These are phyloP conservation scores for Gillenia trifoliata DNA, from an alignment of 306 rosid species.

Conservation along the genomic window DNA sequence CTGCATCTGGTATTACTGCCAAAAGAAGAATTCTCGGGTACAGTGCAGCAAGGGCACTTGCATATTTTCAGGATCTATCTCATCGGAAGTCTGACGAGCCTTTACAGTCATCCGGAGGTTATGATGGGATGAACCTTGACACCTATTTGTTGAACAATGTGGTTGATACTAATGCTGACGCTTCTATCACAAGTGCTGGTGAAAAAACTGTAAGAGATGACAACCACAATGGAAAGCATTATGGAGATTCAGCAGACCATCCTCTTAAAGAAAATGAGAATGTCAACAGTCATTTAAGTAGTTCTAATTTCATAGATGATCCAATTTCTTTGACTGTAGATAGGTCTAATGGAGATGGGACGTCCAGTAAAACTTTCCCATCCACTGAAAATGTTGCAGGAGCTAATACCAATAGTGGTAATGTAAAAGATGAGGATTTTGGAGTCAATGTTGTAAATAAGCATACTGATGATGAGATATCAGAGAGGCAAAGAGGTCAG, in stretches of 20 bases:
- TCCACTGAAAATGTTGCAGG: conserved; percentile 25
- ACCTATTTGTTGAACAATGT: conserved; percentile 35
- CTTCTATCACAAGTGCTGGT: conserved; percentile 14
- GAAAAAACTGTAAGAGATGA: conserved; percentile 20
- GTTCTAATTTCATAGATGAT: conserved; percentile 22
- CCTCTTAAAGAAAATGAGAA: conserved; percentile 24
- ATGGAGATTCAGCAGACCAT: conserved; percentile 20
- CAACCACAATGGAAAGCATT: conserved; percentile 19
- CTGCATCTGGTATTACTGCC: conserved; percentile 38
- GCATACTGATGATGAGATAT: conserved; percentile 23
- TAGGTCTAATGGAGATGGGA: conserved; percentile 25
- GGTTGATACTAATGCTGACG: conserved; percentile 32
- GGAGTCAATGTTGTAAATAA: conserved; percentile 25
- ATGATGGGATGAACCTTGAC: conserved; percentile 33
- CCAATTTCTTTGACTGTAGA: conserved; percentile 7
- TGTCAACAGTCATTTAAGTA: conserved; percentile 21
- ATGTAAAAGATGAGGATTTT: conserved; percentile 30
- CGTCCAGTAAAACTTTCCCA: conserved; percentile 16
- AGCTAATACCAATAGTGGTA: conserved; percentile 20
- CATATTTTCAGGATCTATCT: conserved; percentile 51
- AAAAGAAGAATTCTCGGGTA: conserved; percentile 65
- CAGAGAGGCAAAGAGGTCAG: conserved; percentile 28
- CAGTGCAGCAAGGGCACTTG: conserved; percentile 63
- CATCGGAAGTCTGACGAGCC: conserved; percentile 38
- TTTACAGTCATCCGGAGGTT: conserved; percentile 29